A percentile compares a stretch with the other conserved stretches of the same genome.
Conservation (phyloP, 2,329 filamentous ascomycete genomes). For the Exophiala sp. region DNA sequence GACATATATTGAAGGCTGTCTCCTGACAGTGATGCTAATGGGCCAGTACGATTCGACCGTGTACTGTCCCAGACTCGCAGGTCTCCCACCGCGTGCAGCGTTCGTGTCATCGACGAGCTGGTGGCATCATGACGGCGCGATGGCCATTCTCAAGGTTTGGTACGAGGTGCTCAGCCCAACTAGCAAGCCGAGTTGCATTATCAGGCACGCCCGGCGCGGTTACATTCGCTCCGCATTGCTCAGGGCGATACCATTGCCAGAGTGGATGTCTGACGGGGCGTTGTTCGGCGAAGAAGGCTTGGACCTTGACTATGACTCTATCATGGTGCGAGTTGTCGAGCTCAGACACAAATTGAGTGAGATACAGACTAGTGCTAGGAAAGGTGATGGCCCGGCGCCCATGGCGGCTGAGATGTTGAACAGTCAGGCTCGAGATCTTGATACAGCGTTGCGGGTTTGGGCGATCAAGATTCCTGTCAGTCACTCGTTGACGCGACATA, state of each 20-base stretch:
- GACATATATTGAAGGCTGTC: conserved; percentile 19
- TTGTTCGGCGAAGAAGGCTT: conserved; percentile 29
- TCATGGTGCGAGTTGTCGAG: conserved; percentile 26
- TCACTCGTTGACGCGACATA: conserved; percentile 9
- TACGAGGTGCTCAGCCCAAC: conserved; percentile 17
- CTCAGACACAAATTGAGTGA: conserved; percentile 15
- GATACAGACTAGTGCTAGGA: neutral
- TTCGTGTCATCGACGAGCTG: conserved; percentile 30
- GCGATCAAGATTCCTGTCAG: neutral
- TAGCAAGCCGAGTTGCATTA: conserved; percentile 18
- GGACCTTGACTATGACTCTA: conserved; percentile 31
- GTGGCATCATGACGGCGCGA: conserved; percentile 34
- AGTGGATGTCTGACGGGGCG: conserved; percentile 31
- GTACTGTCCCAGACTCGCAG: neutral
- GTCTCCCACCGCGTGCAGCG: neutral
- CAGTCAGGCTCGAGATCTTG: conserved; percentile 2
- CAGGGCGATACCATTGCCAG: conserved; percentile 27
- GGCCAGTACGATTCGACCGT: conserved; percentile 21
- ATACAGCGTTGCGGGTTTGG: conserved; percentile 8
- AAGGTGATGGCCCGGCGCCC: neutral
- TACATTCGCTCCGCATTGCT: conserved; percentile 29
- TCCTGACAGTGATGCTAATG: conserved; percentile 25
- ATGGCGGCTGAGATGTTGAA: neutral
- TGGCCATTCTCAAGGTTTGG: conserved; percentile 32
- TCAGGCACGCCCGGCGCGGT: conserved; percentile 30